phyloP scores from a whole-genome alignment of 257 asterid genomes.

The Nicotiana attenuata region DNA sequence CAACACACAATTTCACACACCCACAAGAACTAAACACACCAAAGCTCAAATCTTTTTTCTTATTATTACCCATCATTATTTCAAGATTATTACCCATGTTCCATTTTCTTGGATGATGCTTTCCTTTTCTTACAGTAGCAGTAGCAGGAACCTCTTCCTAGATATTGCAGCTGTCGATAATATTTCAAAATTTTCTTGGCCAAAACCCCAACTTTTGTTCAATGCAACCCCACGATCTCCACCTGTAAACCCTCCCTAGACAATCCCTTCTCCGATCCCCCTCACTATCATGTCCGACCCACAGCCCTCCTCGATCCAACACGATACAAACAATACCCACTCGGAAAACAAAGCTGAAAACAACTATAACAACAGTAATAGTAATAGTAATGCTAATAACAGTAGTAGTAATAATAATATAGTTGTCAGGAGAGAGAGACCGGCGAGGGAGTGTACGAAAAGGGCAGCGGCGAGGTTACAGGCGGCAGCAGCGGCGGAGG shows the following conservation, averaged over 20 bases:
- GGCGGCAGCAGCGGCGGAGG: conserved; percentile 85
- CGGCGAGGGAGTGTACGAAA: conserved; percentile 94
- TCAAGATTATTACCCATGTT: conserved; percentile 11
- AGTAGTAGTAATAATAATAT: conserved; percentile 31
- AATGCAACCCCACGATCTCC: conserved; percentile 43
- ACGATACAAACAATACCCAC: conserved; percentile 22
- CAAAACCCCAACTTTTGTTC: conserved; percentile 16
- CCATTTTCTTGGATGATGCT: conserved; percentile 1
- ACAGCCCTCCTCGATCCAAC: conserved; percentile 53
- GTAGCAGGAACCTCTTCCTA: neutral
- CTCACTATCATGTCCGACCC: conserved; percentile 32
- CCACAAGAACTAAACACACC: neutral
- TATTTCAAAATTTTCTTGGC: neutral
- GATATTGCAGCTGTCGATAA: neutral
- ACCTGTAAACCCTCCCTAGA: conserved; percentile 26
- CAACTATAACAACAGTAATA: conserved; percentile 18
- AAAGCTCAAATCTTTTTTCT: neutral
- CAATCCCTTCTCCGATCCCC: conserved; percentile 32
- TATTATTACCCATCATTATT: neutral
- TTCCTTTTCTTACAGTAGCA: neutral
- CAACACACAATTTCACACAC: neutral
- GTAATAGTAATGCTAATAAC: conserved; percentile 24
- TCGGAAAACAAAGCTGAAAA: conserved; percentile 14
- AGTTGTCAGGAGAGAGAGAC: conserved; percentile 72
- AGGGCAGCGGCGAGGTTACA: conserved; percentile 81